Evolutionary conservation across 164 flowering plant genomes (phyloP), one percentile per base, ranked within the genome.

Genomic region (Euptelea pleiosperma): DNA sequence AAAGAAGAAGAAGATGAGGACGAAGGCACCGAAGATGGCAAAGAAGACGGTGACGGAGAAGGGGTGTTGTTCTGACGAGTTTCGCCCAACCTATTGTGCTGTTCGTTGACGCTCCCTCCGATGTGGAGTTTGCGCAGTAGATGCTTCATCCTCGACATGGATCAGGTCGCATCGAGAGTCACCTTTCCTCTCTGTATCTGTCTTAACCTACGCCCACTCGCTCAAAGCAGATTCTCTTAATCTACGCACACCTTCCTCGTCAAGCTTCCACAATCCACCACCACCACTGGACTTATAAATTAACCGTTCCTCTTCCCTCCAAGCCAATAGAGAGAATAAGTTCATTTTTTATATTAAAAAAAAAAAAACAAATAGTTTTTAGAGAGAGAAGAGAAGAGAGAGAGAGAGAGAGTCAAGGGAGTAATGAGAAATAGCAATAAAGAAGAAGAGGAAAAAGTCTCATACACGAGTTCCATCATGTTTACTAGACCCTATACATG

Each of bases 131-230:
- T 89, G 49, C 91, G 76, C 0, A 86, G 86, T 0, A 89, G 77
- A 75, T 84, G 85, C 70, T 89, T 89, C 96, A 89, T 81, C 65
- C 70, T 81, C 55, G 92, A 76, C 92, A 88, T 84, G 60, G 85
- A 67, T 75, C 74, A 63, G 6, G n/a, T 47, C 44, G 33, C 68
- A 63, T 55, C 64, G 50, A n/a, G 65, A 43, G 2, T 2, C 39
- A 9, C 8, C 6, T 42, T 15, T 0, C 18, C 7, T 42, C 45
- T 22, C 60, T 14, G 21, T 39, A 15, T 41, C 56, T 37, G 60
- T 43, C 54, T 68, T 56, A 73, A 69, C 71, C 62, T 70, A 31
- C 73, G 63, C 75, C 55, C 59, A 65, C 67, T 29, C 31, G 7
- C 30, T 31, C 22, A 53, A 47, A 59, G 71, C 36, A 63, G 67